Evolutionary conservation across 1,139 yeast genomes (phyloP), one percentile per base, ranked within the genome.

Genomic region (Candida mesenterica): DNA sequence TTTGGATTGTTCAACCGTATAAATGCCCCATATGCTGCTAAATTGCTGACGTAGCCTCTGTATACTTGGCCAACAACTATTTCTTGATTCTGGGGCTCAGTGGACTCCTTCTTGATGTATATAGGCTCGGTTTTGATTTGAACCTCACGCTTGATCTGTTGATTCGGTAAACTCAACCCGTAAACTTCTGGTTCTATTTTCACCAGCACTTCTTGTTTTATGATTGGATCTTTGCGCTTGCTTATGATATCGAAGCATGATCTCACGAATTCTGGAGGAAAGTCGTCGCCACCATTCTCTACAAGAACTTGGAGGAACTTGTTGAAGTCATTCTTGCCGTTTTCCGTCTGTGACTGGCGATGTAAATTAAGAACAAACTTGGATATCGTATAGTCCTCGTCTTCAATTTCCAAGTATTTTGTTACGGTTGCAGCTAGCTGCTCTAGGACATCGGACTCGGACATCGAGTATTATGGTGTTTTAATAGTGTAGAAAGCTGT

Each of bases 11-110:
- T 38, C 40, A 61, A 24, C 5, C 76, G 55, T 0, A 89, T 76
- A 53, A 92, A 90, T 1, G 89, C 95, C 0, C 98, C 97, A 58
- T 78, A 90, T 2, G 73, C 58, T 15, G 80, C 77, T 4, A 86
- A 53, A 32, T 75, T 76, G 28, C 68, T 67, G 1, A 90, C 83
- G 16, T 48, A 59, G 0, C 95, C 97, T 28, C 57, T 57, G 49
- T 82, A 82, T 0, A 84, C 60, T 17, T 65, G 54, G 15, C 75
- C 76, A 1, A 67, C 43, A 6, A 57, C 45, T 1, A 77, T 70
- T 6, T 19, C 8, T 24, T 23, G 12, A 22, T 49, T 25, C 4
- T 25, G 13, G 13, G 28, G 28, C 8, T 9, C 28, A 4, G 8
- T 3, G 12, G 13, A 9, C 22, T 19, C 22, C 9, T 9, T 19